phyloP scores from a whole-genome alignment of 257 asterid species.

The Solanum chiquidenum region DNA sequence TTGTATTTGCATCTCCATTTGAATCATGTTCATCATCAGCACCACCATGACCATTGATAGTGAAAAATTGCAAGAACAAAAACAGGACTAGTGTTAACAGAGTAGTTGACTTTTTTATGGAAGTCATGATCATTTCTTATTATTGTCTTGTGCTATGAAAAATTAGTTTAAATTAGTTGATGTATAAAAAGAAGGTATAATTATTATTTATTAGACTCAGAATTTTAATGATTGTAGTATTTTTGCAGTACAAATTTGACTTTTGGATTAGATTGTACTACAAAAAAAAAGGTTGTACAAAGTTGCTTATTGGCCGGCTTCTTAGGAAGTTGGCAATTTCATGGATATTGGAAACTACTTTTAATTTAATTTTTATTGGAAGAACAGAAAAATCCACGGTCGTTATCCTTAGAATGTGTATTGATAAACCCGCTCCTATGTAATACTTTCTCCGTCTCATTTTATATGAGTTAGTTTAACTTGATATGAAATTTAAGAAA shows the following conservation, averaged over 20 bases:
- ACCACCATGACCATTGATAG: constrained; percentile 43
- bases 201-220: background rate
- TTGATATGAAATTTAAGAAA: too few species aligned
- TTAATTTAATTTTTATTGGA: background rate
- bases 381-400: fast-evolving
- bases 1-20: background rate
- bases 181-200: background rate
- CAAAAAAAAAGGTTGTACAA: constrained; percentile 1
- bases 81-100: constrained; percentile 15
- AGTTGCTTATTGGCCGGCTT: background rate
- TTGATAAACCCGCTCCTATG: background rate
- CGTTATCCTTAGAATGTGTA: background rate
- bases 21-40: background rate
- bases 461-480: background rate
- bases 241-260: constrained; percentile 32
- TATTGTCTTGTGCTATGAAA: background rate
- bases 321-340: background rate
- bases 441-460: background rate
- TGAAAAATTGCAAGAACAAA: constrained; percentile 25
- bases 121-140: constrained; percentile 10
- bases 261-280: constrained; percentile 16
- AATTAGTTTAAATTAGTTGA: background rate
- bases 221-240: background rate
- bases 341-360: background rate
- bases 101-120: constrained; percentile 33